Conservation (phyloP, 768 basidiomycete genomes). For the Rhizopogon rudus region DNA sequence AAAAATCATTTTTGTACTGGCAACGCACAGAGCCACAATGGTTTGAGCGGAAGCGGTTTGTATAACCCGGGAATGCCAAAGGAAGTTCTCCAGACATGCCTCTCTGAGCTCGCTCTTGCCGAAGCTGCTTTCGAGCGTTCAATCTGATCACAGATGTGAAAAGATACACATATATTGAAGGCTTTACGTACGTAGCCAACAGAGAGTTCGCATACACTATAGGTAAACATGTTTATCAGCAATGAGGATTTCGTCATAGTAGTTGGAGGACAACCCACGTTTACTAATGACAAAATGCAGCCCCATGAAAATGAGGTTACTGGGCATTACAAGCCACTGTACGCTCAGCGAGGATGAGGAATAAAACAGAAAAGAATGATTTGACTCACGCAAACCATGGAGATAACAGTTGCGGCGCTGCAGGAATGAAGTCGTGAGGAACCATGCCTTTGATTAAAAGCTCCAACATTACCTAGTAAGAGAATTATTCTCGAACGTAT, state of each 20-base stretch:
- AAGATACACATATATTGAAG: neutral
- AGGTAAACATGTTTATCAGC: neutral
- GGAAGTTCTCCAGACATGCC: slow-evolving; percentile 25
- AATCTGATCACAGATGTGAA: slow-evolving; percentile 18
- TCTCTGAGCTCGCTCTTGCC: slow-evolving; percentile 21
- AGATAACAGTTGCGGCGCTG: slow-evolving; percentile 37
- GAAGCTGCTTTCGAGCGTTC: slow-evolving; percentile 32
- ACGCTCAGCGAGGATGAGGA: neutral
- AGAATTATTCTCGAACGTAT: slow-evolving; percentile 49
- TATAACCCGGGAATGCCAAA: slow-evolving; percentile 18
- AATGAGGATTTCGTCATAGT: neutral
- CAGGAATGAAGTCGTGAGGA: neutral
- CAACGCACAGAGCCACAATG: neutral
- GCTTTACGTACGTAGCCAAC: slow-evolving; percentile 33
- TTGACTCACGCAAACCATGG: slow-evolving; percentile 37
- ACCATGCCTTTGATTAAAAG: neutral
- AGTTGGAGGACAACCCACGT: slow-evolving; percentile 21
- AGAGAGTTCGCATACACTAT: slow-evolving; percentile 49
- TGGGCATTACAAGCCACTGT: slow-evolving; percentile 43
- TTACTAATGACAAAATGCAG: slow-evolving; percentile 52
- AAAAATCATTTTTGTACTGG: neutral
- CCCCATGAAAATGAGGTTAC: slow-evolving; percentile 48
- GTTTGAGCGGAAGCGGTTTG: slow-evolving; percentile 11
- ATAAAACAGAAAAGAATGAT: neutral
- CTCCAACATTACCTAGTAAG: slow-evolving; percentile 35